A percentile compares a stretch with the other conserved stretches of the same genome.
phyloP scores from a whole-genome alignment of 352 stramenopile species.

The Phytophthora multivora region DNA sequence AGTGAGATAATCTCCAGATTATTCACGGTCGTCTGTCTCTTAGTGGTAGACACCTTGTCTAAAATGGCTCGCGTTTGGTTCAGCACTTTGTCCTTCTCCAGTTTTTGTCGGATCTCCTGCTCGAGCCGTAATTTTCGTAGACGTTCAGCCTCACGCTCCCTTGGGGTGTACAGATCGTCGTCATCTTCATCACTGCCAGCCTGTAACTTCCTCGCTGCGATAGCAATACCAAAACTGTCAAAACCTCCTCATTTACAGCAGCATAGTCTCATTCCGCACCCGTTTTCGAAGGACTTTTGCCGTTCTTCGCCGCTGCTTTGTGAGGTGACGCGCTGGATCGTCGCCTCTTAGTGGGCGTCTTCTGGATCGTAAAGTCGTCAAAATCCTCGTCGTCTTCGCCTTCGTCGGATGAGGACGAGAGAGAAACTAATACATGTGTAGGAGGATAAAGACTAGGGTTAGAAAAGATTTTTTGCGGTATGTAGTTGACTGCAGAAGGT shows the following conservation, averaged over 20 bases:
- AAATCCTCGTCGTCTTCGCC: conserved; percentile 29
- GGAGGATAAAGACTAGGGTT: background rate
- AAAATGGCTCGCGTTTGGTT: conserved; percentile 70
- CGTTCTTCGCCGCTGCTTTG: conserved; percentile 13
- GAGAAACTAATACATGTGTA: conserved; percentile 35
- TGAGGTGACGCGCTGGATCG: conserved; percentile 10
- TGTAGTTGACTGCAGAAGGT: background rate
- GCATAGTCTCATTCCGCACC: conserved; percentile 7
- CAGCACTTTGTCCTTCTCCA: conserved; percentile 61
- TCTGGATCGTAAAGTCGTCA: conserved; percentile 22
- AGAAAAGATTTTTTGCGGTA: background rate
- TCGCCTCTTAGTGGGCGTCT: conserved; percentile 23
- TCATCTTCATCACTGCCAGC: conserved; percentile 41
- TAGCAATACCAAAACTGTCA: conserved; percentile 4
- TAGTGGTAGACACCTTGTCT: conserved; percentile 35
- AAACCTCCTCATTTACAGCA: background rate
- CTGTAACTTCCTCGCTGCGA: conserved; percentile 15
- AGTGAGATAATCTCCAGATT: conserved; percentile 56
- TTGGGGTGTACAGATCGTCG: conserved; percentile 45
- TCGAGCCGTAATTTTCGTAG: conserved; percentile 50
- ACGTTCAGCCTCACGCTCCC: conserved; percentile 43
- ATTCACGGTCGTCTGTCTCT: conserved; percentile 24
- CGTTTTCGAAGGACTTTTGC: conserved; percentile 24
- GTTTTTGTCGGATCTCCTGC: conserved; percentile 50
- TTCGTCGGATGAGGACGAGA: conserved; percentile 51